These are phyloP conservation scores for Suillus bovinus DNA, from an alignment of 768 basidiomycete species.

Conservation along the genomic window DNA sequence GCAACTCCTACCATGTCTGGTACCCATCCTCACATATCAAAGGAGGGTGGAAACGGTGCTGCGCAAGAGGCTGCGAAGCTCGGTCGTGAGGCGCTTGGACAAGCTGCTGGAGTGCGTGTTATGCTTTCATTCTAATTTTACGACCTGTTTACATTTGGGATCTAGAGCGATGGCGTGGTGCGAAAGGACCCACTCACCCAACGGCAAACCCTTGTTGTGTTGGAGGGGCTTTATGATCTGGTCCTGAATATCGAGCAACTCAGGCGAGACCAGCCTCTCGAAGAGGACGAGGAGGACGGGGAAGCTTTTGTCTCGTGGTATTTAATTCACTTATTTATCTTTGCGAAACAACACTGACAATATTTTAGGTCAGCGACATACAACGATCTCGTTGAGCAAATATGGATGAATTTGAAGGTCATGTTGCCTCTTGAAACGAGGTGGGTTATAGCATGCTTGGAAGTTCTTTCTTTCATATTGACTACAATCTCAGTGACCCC, in stretches of 20 bases:
- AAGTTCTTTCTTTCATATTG: background rate
- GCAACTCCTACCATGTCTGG: conserved; percentile 38
- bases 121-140: background rate
- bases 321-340: conserved; percentile 18
- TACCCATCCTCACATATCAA: conserved; percentile 52
- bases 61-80: conserved; percentile 75
- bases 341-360: conserved; percentile 9
- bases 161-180: conserved; percentile 61
- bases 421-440: conserved; percentile 93
- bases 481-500: conserved; percentile 59
- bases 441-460: conserved; percentile 38
- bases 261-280: conserved; percentile 70
- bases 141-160: conserved; percentile 2
- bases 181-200: conserved; percentile 74
- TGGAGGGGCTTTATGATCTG: conserved; percentile 86
- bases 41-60: conserved; percentile 57
- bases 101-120: conserved; percentile 50
- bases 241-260: conserved; percentile 86
- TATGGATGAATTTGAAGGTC: conserved; percentile 85
- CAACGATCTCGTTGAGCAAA: conserved; percentile 56
- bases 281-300: conserved; percentile 48
- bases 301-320: conserved; percentile 48
- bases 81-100: conserved; percentile 70
- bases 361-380: conserved; percentile 57
- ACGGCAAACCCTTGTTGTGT: conserved; percentile 71